phyloP scores from a whole-genome alignment of 306 rosid genomes.

The Elaeagnus macrophylla region DNA sequence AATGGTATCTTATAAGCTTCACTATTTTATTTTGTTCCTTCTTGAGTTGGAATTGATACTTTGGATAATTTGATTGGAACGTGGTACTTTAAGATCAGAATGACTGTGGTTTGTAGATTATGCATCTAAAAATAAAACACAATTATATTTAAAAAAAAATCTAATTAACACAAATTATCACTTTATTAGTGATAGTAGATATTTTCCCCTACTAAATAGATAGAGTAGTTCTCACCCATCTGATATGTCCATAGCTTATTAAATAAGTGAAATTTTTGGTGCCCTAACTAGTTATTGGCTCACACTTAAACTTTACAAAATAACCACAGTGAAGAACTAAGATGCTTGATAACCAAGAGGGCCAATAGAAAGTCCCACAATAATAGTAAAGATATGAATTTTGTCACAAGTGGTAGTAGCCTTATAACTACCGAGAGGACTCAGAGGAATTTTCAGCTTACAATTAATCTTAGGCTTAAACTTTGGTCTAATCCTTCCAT shows the following conservation, averaged over 20 bases:
- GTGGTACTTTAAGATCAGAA: not conserved
- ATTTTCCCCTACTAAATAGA: too few relatives aligned
- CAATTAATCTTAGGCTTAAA: slow-evolving; percentile 9
- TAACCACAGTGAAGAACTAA: too few relatives aligned
- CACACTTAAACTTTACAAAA: too few relatives aligned
- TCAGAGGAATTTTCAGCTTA: slow-evolving; percentile 6
- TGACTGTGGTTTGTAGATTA: not conserved
- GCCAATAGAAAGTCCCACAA: not conserved
- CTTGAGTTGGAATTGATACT: not conserved
- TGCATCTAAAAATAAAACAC: not conserved
- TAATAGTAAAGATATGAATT: not conserved
- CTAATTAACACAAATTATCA: too few relatives aligned
- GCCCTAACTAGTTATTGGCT: too few relatives aligned
- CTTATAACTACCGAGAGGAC: not conserved
- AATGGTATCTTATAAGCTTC: not conserved
- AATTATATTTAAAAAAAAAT: too few relatives aligned
- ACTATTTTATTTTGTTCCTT: not conserved
- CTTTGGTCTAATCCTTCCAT: slow-evolving; percentile 34
- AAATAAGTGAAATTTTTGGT: too few relatives aligned
- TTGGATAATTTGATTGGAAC: not conserved
- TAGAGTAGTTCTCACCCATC: too few relatives aligned
- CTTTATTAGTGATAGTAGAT: too few relatives aligned
- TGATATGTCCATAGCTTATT: too few relatives aligned
- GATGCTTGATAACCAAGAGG: not conserved
- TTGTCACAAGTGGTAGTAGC: not conserved